Base-by-base conservation (phyloP, 2,329 filamentous ascomycete species). In the Fonsecaea pedrosoi region DNA sequence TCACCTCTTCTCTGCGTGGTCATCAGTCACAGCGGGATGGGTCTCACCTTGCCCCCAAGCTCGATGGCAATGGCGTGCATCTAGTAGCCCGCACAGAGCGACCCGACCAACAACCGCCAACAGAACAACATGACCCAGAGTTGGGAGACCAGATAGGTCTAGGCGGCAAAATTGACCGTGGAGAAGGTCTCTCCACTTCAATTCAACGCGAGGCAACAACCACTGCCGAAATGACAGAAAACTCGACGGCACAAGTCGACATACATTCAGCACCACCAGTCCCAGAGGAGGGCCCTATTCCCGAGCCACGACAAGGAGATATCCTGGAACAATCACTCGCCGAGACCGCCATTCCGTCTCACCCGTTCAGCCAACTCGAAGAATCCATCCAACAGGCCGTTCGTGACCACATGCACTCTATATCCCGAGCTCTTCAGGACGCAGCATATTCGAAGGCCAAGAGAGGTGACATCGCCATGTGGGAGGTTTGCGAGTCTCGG, bases 401-500 rank as follows among this genome's bases (percentile, higher is more conserved):
- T 50, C 45, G 45, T 50, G 45, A 50, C 1, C 45, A 25, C 18
- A 25, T 50, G 60, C 59, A 42, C 13, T 42, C 60, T 18, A 67
- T 66, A 13, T 55, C 56, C n/a, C 25, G 42, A 15, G 61, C 66
- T 5, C 67, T 69, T 2, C 45, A 64, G 30, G 56, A 48, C 21
- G 67, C 69, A 21, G 61, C 59, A 8, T 21, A 57, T 15, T 70
- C 70, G 34, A 62, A 57, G 5, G 62, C 50, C 13, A 30, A 66
- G 38, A 65, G 57, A 32, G 67, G 70, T 38, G 69, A 72, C 40
- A 45, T 69, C 0, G 68, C 68, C 25, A 66, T 71, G 56, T 71
- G 69, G 68, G 50, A 62, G 25, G 64, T 70, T 25, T 65, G 66
- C 35, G 66, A 72, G 55, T 37, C 54, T 4, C 60, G 67, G 8